A percentile compares a stretch with the other conserved stretches of the same genome.
These are phyloP conservation scores for Cercophora newfieldiana DNA, from an alignment of 495 filamentous ascomycete genomes.

Conservation along the genomic window DNA sequence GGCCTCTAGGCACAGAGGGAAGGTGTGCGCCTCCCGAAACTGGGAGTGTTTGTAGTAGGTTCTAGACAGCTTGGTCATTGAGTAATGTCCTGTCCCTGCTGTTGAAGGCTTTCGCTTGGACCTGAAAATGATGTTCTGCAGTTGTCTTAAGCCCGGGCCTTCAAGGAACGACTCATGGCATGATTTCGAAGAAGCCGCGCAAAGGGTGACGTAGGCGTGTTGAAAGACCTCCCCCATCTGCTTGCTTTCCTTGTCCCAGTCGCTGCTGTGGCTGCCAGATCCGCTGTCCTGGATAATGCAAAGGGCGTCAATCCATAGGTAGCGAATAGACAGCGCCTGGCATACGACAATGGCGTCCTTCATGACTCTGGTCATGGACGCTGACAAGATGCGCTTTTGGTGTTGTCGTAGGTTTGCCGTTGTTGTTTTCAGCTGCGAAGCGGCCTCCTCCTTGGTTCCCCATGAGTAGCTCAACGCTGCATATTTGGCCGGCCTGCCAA, in stretches of 20 bases:
- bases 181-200: not conserved
- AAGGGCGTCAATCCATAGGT: slow-evolving; percentile 1
- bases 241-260: not conserved
- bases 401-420: not conserved
- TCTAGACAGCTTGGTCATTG: too few relatives aligned
- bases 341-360: not conserved
- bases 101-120: too few relatives aligned
- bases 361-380: not conserved
- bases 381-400: not conserved
- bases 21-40: too few relatives aligned
- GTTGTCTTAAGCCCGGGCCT: too few relatives aligned
- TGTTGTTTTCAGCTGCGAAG: not conserved
- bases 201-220: not conserved
- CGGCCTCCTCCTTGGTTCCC: slow-evolving; percentile 45
- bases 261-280: not conserved
- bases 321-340: not conserved
- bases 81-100: too few relatives aligned
- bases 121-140: too few relatives aligned
- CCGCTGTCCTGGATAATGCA: slow-evolving; percentile 1
- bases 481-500: too few relatives aligned
- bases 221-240: not conserved
- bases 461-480: slow-evolving; percentile 21
- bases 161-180: too few relatives aligned
- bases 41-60: too few relatives aligned
- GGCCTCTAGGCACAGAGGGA: too few relatives aligned